Evolutionary conservation across 2,329 filamentous ascomycete genomes (phyloP).

Genomic region (Pseudogymnoascus destructans): DNA sequence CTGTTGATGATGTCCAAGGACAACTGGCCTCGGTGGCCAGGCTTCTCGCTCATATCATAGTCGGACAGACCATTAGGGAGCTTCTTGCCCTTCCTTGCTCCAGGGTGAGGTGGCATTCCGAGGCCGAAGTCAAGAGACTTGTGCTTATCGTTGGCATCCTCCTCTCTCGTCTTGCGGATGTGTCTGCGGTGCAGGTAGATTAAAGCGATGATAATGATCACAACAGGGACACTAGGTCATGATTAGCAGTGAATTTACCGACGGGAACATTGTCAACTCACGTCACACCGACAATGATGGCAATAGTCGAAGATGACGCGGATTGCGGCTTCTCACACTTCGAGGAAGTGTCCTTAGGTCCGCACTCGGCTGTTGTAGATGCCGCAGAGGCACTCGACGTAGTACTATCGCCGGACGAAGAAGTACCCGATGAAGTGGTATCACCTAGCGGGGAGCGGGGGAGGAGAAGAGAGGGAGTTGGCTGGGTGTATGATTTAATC

Average conservation of each 20-base stretch:
- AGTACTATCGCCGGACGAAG: background rate
- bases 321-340: background rate
- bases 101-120: conserved; percentile 34
- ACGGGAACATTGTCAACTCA: background rate
- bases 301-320: background rate
- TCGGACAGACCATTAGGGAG: conserved; percentile 1
- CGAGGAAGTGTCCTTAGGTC: background rate
- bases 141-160: conserved; percentile 78
- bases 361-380: background rate
- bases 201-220: conserved; percentile 52
- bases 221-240: conserved; percentile 56
- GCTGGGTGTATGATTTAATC: background rate
- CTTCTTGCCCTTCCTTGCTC: conserved; percentile 28
- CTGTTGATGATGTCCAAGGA: conserved; percentile 58
- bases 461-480: background rate
- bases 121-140: conserved; percentile 89
- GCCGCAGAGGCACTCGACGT: background rate
- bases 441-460: background rate
- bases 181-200: conserved; percentile 70
- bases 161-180: conserved; percentile 53
- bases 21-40: conserved; percentile 35
- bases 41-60: conserved; percentile 27
- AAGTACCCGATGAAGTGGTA: background rate
- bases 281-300: conserved; percentile 4
- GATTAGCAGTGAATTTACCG: background rate